These are phyloP conservation scores for Poterioochromonas sp. DNA, from an alignment of 352 stramenopile genomes.

Conservation along the genomic window DNA sequence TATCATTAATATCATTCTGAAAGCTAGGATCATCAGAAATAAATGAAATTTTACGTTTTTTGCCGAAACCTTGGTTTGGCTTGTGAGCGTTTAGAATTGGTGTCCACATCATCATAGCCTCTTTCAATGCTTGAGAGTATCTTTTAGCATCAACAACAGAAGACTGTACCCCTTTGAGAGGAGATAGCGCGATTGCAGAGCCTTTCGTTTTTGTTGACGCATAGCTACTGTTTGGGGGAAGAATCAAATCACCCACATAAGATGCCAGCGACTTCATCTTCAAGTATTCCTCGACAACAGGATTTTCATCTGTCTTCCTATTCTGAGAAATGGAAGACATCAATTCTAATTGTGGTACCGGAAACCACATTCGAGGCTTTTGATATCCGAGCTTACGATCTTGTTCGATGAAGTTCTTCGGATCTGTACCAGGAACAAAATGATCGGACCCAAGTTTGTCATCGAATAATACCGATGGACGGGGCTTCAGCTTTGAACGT, in stretches of 20 bases:
- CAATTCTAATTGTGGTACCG: neutral
- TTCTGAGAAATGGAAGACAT: neutral
- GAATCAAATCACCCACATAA: slow-evolving; percentile 21
- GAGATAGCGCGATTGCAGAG: neutral
- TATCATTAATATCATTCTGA: too few species aligned
- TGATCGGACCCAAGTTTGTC: neutral
- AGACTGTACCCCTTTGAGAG: neutral
- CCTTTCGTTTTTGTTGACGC: neutral
- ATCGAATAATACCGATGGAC: slow-evolving; percentile 15
- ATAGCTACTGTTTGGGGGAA: neutral
- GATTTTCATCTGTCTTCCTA: neutral
- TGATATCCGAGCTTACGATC: slow-evolving; percentile 30
- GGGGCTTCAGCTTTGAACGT: neutral
- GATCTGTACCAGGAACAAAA: slow-evolving; percentile 17
- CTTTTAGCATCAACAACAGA: neutral
- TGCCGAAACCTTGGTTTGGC: too few species aligned
- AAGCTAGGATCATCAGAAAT: too few species aligned
- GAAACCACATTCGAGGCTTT: slow-evolving; percentile 30
- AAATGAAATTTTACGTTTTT: too few species aligned
- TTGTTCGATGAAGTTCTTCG: neutral
- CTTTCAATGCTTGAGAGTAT: neutral
- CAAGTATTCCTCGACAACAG: slow-evolving; percentile 23
- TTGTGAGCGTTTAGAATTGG: neutral
- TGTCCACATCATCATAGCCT: slow-evolving; percentile 21
- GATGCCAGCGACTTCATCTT: neutral